Conservation (phyloP, 2,329 filamentous ascomycete species). For the Cylindrodendrum hubeiense region DNA sequence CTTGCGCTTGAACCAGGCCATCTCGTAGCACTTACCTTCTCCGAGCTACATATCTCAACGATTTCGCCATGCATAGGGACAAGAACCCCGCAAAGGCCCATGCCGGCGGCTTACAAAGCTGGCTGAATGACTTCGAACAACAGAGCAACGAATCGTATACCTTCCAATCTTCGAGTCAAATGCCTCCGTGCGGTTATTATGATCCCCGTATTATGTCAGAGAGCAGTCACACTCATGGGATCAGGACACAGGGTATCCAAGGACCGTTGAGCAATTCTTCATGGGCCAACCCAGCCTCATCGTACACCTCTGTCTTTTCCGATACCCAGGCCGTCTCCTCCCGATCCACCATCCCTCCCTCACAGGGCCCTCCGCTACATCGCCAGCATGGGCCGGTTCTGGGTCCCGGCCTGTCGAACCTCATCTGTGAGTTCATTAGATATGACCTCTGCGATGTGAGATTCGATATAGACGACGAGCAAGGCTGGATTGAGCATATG, state of each 20-base stretch:
- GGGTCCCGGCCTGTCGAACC: conserved; percentile 1
- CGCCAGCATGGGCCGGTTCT: conserved; percentile 22
- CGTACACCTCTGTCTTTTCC: conserved; percentile 29
- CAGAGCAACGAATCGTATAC: neutral
- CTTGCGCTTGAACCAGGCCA: too few species aligned
- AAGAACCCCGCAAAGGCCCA: neutral
- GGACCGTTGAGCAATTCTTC: conserved; percentile 26
- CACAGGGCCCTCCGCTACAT: conserved; percentile 27
- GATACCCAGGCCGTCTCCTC: conserved; percentile 27
- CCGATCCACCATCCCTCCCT: conserved; percentile 39
- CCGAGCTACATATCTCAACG: too few species aligned
- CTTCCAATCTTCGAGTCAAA: neutral
- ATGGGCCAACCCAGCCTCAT: conserved; percentile 26
- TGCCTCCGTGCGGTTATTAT: neutral
- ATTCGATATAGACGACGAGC: conserved; percentile 54
- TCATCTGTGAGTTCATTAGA: conserved; percentile 58
- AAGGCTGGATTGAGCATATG: conserved; percentile 62
- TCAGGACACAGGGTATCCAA: neutral
- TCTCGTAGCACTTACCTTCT: too few species aligned
- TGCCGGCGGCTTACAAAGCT: neutral
- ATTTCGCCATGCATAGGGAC: too few species aligned
- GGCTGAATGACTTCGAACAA: neutral
- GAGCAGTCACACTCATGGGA: neutral
- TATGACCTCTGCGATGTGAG: conserved; percentile 50
- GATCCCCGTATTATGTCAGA: neutral